Evolutionary conservation across 106 monocot species (phyloP), one percentile per base, ranked within the genome.

Genomic region (Phalaenopsis equestris): DNA sequence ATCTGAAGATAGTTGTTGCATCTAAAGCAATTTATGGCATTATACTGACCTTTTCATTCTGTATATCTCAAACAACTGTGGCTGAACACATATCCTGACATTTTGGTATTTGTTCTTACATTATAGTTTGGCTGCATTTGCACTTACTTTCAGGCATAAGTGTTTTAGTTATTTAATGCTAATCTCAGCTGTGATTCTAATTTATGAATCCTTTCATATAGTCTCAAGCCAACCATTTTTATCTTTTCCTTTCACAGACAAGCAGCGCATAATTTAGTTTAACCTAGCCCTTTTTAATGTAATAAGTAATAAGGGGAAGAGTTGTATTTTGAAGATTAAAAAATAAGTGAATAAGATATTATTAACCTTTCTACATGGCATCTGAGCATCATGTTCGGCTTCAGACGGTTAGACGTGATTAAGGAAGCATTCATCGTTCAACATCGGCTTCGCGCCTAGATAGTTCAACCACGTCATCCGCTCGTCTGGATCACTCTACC

Each of bases 81-180:
- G 10, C 61, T 61, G 61, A 39, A 70, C 38, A 23, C 24, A 14
- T 10, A 65, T 65, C 64, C 64, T 24, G 52, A 52, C 52, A 14
- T 52, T 52, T 12, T 12, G 52, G 12, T 65, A n/a, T 2, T 65
- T 23, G 24, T 65, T 65, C 5, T 65, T 24, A 23, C 0, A 65
- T 23, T 65, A 6, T 65, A 23, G 24, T 65, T 65, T 65, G 64
- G 64, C 24, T 21, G n/a, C 64, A 65, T 65, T 23, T 23, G 64
- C 2, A 38, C 15, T 70, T 70, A 39, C 36, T 39, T 70, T 70
- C 38, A 70, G 38, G 9, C 12, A 70, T 39, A 14, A 39, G 39
- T 70, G 11, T 70, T 38, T 70, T 38, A 70, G 39, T 70, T n/a
- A 61, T 61, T 57, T 70, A 41, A 70, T 70, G 70, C 15, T 70